Base-by-base conservation (phyloP, 2,329 filamentous ascomycete species). In the Trichoderma endophyticum region DNA sequence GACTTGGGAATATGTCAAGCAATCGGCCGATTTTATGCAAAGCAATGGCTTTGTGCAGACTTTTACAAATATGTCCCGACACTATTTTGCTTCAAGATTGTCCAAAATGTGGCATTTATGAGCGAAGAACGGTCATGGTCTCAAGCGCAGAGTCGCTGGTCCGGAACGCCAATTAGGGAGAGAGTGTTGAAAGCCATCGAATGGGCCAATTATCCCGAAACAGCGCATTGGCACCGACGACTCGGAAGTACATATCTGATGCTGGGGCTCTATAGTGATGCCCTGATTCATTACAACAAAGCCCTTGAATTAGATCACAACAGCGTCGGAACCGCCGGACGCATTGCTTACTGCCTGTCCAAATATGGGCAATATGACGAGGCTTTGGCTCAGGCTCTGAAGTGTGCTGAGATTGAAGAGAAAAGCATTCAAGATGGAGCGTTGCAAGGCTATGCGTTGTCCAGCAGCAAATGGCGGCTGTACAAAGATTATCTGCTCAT, bases 1-100 rank as follows among this genome's bases (percentile, higher is more conserved):
- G 77, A 78, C 0, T 77, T 77, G 0, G 79, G 78, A 0, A 78
- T 84, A 36, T 80, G 82, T 57, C 78, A 82, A n/a, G 77, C 76
- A 0, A 82, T 83, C 36, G 83, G 83, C 1, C 77, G 79, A 1
- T 75, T 81, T 0, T 84, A 83, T 30, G 81, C 82, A 2, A 74
- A 78, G 3, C 82, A 81, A 0, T 84, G 82, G 82, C 77, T 84
- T 0, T 79, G 79, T 0, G 75, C 76, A 4, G 76, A 78, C 4
- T 83, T 79, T 32, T 74, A 77, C 30, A 77, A 76, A 39, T 84
- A 83, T 43, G 76, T 83, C 6, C 81, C 82, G 6, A 83, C 82
- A 0, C 74, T 81, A 0, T 82, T 83, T 71, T 84, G 82, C 73
- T 83, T 84, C 73, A 81, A 83, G 70, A 83, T 84, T 48, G 82